These are phyloP conservation scores for Talaromyces stipitatus DNA, from an alignment of 495 filamentous ascomycete species.

Conservation along the genomic window DNA sequence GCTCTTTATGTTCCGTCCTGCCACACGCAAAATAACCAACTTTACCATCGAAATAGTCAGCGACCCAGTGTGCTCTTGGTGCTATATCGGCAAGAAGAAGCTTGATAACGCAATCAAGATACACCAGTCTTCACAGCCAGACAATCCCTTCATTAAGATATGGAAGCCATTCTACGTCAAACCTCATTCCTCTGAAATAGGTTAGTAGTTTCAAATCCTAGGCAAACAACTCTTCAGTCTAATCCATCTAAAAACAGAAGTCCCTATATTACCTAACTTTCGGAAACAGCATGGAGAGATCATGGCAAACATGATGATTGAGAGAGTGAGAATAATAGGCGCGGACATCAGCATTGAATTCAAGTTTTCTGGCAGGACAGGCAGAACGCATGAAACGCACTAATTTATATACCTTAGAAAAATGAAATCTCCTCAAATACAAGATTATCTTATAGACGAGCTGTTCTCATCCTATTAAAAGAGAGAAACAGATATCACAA, in stretches of 20 bases:
- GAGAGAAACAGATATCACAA: conserved; percentile 70
- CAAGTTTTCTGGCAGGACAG: conserved; percentile 61
- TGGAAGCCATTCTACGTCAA: too few relatives aligned
- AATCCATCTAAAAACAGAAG: too few relatives aligned
- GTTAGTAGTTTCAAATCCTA: too few relatives aligned
- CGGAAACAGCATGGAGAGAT: too few relatives aligned
- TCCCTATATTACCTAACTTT: too few relatives aligned
- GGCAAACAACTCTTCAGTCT: too few relatives aligned
- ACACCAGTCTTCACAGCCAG: conserved; percentile 57
- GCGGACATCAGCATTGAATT: conserved; percentile 62
- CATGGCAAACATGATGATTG: too few relatives aligned
- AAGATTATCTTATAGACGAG: conserved; percentile 57
- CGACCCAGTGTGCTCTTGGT: conserved; percentile 76
- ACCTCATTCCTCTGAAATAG: too few relatives aligned
- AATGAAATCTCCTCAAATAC: conserved; percentile 40
- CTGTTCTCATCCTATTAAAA: conserved; percentile 75
- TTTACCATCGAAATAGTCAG: conserved; percentile 67
- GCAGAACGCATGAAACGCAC: conserved; percentile 70
- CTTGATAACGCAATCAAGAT: conserved; percentile 62
- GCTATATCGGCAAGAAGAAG: conserved; percentile 72
- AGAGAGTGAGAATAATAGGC: conserved; percentile 58
- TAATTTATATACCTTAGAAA: conserved; percentile 61
- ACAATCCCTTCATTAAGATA: too few relatives aligned
- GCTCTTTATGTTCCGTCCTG: too few relatives aligned
- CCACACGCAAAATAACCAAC: conserved; percentile 75